Base-by-base conservation (phyloP, 257 asterid genomes). In the Salvia rosmarinus region DNA sequence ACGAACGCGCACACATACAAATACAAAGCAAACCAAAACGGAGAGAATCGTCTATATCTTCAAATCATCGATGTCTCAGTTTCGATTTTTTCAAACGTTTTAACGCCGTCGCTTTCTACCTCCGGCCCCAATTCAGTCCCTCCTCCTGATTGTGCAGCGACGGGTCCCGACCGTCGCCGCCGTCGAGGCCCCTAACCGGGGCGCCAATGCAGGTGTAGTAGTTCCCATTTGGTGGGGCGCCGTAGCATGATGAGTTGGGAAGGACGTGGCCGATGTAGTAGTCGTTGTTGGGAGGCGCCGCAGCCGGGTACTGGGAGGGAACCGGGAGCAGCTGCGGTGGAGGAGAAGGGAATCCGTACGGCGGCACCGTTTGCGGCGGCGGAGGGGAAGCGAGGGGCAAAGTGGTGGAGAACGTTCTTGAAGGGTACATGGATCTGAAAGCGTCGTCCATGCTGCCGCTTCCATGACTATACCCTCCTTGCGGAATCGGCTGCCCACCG, bases 181-280 rank as follows among this genome's bases (percentile, higher is more conserved):
- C 44, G 50, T 47, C 40, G 7, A 76, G 72, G 3, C 54, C 49
- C 9, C 56, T 43, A 40, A 86, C 85, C 46, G 97, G 96, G 6
- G 96, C 92, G 6, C 97, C 97, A 9, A 91, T 80, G 88, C 96
- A 91, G 42, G 96, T 91, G 79, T 86, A 85, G 55, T 76, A 64
- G 6, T 39, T 67, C 39, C 83, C 82, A 4, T 63, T 23, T 1
- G 83, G 8, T 3, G 67, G 11, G 23, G 74, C 16, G 42, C 70
- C 67, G 32, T 78, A 77, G 71, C 67, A 73, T 0, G 84, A 73
- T 0, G 84, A 35, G 58, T 30, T 55, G 1, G 91, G 59, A n/a
- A 88, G 68, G 4, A 81, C 90, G 23, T 84, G 95, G 19, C 98
- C 95, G 0, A 92, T 73, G 6, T 73, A 78, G 89, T 88, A 92